phyloP scores from a whole-genome alignment of 257 asterid species.

The Rhazya stricta region DNA sequence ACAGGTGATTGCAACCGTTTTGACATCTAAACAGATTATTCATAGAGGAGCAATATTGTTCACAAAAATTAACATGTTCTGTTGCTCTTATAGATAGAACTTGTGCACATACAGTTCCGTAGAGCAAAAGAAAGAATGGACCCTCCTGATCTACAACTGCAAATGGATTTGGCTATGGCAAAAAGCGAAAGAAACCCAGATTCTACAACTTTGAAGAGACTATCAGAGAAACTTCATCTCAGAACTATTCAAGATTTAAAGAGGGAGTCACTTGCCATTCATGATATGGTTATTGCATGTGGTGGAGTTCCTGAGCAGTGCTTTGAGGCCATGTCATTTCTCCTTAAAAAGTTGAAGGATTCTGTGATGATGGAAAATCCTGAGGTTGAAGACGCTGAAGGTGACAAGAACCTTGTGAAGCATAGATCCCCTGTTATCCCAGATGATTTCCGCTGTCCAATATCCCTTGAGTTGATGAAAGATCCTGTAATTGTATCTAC shows the following conservation, averaged over 20 bases:
- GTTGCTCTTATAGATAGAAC: slow-evolving; percentile 53
- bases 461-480: slow-evolving; percentile 96
- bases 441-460: slow-evolving; percentile 94
- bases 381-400: slow-evolving; percentile 48
- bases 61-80: neutral
- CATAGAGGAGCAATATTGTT: neutral
- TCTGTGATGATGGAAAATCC: slow-evolving; percentile 52
- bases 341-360: slow-evolving; percentile 72
- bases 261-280: slow-evolving; percentile 73
- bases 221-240: slow-evolving; percentile 81
- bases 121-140: slow-evolving; percentile 74
- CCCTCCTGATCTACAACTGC: slow-evolving; percentile 74
- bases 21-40: neutral
- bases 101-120: slow-evolving; percentile 80
- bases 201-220: slow-evolving; percentile 56
- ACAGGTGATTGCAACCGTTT: slow-evolving; percentile 49
- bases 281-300: slow-evolving; percentile 71
- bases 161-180: slow-evolving; percentile 68
- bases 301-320: slow-evolving; percentile 76
- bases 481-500: slow-evolving; percentile 99
- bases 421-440: slow-evolving; percentile 92
- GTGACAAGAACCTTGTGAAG: slow-evolving; percentile 52
- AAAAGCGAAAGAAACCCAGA: slow-evolving; percentile 73
- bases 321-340: slow-evolving; percentile 67
- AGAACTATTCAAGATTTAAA: slow-evolving; percentile 62